phyloP scores from a whole-genome alignment of 2,329 filamentous ascomycete genomes.

The Calonectria pteridis region DNA sequence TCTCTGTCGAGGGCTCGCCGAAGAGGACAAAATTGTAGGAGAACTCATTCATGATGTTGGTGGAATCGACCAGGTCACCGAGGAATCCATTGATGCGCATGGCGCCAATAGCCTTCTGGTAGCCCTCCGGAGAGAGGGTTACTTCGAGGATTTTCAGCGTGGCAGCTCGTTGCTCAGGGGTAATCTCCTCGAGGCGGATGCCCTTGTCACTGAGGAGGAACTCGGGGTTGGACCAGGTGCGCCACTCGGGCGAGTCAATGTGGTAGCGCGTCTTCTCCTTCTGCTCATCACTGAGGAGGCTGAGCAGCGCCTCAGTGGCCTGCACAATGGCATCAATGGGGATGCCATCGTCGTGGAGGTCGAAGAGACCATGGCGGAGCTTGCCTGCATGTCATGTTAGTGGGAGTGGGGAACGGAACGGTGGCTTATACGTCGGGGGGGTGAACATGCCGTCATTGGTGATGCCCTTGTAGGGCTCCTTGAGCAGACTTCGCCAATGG shows the following conservation, averaged over 20 bases:
- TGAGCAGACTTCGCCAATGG: conserved; percentile 69
- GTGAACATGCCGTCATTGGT: conserved; percentile 72
- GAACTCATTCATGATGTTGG: conserved; percentile 77
- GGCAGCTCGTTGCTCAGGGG: conserved; percentile 55
- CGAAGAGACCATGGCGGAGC: conserved; percentile 67
- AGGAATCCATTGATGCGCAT: conserved; percentile 84
- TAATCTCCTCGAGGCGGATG: conserved; percentile 74
- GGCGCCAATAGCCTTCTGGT: conserved; percentile 75
- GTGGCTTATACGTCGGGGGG: not conserved
- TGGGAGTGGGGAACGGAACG: not conserved
- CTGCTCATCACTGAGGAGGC: conserved; percentile 62
- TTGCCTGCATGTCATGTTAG: conserved; percentile 52
- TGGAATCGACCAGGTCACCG: conserved; percentile 73
- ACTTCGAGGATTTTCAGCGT: conserved; percentile 68
- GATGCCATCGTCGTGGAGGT: conserved; percentile 73
- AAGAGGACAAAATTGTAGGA: conserved; percentile 84
- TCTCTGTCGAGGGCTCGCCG: conserved; percentile 67
- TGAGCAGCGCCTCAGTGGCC: conserved; percentile 61
- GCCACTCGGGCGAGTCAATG: conserved; percentile 79
- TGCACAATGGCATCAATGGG: conserved; percentile 69
- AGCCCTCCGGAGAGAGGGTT: conserved; percentile 77
- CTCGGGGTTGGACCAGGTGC: conserved; percentile 79
- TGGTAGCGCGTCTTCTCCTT: conserved; percentile 65
- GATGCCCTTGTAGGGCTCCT: conserved; percentile 78
- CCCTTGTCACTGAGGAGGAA: conserved; percentile 78